Evolutionary conservation across 2,329 filamentous ascomycete genomes (phyloP).

Genomic region (Aspergillus amoenus): DNA sequence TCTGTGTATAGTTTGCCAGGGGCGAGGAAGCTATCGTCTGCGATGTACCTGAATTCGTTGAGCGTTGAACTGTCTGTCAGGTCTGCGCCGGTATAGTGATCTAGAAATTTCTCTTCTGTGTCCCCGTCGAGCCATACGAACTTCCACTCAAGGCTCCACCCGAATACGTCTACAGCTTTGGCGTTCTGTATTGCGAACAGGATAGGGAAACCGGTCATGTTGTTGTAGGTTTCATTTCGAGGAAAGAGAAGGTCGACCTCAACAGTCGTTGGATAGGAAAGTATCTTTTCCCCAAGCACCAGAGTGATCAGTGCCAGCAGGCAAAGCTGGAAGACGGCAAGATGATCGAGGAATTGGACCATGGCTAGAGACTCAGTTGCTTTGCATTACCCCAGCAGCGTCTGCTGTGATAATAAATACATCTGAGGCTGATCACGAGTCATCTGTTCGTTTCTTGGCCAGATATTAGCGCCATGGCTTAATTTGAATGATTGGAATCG

Average conservation of each 20-base stretch:
- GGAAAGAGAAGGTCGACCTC: conserved; percentile 6
- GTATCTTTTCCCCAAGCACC: neutral
- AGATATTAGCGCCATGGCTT: too few species aligned
- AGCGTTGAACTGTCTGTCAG: neutral
- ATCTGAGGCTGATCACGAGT: too few species aligned
- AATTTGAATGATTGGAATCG: too few species aligned
- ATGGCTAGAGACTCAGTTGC: too few species aligned
- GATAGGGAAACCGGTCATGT: conserved; percentile 3
- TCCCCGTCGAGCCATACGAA: neutral
- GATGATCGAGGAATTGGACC: neutral
- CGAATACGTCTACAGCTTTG: neutral
- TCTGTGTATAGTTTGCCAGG: neutral
- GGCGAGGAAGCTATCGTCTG: neutral
- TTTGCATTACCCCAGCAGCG: too few species aligned
- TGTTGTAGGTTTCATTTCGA: conserved; percentile 5
- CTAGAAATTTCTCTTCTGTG: neutral
- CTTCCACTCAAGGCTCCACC: neutral
- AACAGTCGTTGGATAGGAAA: conserved; percentile 2
- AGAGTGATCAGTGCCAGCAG: neutral
- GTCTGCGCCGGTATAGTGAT: neutral
- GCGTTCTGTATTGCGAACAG: conserved; percentile 4
- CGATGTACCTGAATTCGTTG: conserved; percentile 1
- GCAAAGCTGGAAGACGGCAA: neutral
- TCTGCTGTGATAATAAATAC: too few species aligned
- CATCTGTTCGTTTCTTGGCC: too few species aligned